Evolutionary conservation across 768 basidiomycete genomes (phyloP).

Genomic region (Leccinum broughii): DNA sequence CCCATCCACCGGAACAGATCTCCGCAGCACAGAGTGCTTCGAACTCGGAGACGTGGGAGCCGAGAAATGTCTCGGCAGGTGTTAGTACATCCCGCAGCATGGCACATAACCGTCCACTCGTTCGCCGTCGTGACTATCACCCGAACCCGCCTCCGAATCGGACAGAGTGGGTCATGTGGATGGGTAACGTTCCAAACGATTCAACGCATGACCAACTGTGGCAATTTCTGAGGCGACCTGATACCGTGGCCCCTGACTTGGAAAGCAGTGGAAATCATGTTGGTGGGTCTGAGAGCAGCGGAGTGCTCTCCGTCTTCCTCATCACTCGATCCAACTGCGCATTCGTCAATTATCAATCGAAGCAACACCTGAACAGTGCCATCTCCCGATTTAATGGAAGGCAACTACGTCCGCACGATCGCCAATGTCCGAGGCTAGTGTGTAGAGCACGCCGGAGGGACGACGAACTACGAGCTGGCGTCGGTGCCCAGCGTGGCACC

Average conservation of each 20-base stretch:
- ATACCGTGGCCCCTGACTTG: slow-evolving; percentile 13
- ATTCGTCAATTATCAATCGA: slow-evolving; percentile 83
- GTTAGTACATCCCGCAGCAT: not conserved
- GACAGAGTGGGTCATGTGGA: slow-evolving; percentile 97
- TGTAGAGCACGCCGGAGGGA: slow-evolving; percentile 80
- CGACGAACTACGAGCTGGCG: slow-evolving; percentile 87
- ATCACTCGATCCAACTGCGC: slow-evolving; percentile 96
- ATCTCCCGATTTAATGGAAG: slow-evolving; percentile 73
- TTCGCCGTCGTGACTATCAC: slow-evolving; percentile 57
- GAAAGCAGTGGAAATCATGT: not conserved
- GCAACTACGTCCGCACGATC: slow-evolving; percentile 67
- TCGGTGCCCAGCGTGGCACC: slow-evolving; percentile 85
- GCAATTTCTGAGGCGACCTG: slow-evolving; percentile 67
- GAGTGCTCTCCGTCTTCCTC: slow-evolving; percentile 84
- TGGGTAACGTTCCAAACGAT: slow-evolving; percentile 86
- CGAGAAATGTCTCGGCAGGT: not conserved
- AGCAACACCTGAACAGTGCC: slow-evolving; percentile 61
- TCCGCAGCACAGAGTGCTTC: slow-evolving; percentile 10
- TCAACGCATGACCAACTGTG: slow-evolving; percentile 83
- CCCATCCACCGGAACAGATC: slow-evolving; percentile 5
- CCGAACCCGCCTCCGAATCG: slow-evolving; percentile 71
- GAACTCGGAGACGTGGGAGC: not conserved
- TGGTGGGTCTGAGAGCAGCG: slow-evolving; percentile 33
- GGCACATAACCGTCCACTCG: slow-evolving; percentile 30
- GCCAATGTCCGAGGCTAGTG: slow-evolving; percentile 73